Percentiles rank a stretch among this genome's conserved stretches.
Conservation (phyloP, 257 asterid species). For the Rauvolfia tetraphylla region DNA sequence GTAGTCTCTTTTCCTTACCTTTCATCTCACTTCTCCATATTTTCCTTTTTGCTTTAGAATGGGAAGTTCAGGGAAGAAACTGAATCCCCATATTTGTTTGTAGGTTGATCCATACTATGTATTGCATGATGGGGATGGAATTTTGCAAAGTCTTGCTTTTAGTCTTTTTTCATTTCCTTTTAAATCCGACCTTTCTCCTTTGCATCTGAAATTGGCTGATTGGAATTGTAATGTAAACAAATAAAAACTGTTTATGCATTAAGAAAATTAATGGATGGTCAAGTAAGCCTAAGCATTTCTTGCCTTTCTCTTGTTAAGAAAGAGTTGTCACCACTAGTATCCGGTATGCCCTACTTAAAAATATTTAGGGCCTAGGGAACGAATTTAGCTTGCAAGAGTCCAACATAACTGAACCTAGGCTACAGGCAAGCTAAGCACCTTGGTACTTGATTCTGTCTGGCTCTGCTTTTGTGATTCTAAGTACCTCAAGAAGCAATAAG, state of each 20-base stretch:
- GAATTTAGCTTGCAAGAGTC: neutral
- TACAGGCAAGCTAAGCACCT: neutral
- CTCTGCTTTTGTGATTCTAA: neutral
- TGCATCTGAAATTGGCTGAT: slow-evolving; percentile 1
- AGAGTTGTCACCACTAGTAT: neutral
- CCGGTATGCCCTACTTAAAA: neutral
- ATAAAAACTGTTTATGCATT: neutral
- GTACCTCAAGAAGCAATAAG: neutral
- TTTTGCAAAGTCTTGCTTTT: neutral
- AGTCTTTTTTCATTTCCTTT: neutral
- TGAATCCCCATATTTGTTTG: neutral
- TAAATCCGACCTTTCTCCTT: neutral
- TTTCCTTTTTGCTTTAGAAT: neutral
- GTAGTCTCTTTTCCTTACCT: neutral
- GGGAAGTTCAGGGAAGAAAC: neutral
- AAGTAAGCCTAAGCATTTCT: neutral
- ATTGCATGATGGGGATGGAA: neutral
- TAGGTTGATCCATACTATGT: neutral
- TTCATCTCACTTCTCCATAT: neutral
- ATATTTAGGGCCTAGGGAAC: neutral
- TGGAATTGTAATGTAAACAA: neutral
- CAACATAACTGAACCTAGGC: neutral
- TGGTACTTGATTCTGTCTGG: neutral
- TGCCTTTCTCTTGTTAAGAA: neutral
- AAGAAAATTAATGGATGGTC: neutral